Conservation (phyloP, 768 basidiomycete species). For the Termitomyces sp. region DNA sequence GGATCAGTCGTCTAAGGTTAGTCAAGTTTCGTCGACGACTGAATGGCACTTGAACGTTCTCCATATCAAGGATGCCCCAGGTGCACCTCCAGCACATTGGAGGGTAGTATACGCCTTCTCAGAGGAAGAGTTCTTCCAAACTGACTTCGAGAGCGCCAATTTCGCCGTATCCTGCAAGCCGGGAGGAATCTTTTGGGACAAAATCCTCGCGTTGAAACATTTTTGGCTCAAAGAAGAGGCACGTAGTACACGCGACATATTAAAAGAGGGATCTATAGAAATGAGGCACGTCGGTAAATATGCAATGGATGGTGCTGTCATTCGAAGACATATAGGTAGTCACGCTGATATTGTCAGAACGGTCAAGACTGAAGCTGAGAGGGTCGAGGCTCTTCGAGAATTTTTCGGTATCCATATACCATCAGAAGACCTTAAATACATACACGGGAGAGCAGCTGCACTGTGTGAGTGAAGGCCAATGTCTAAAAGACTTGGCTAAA, state of each 20-base stretch:
- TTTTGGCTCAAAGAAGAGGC: slow-evolving; percentile 6
- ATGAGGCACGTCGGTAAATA: slow-evolving; percentile 1
- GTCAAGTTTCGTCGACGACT: background rate
- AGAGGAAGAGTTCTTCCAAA: slow-evolving; percentile 7
- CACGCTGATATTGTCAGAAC: slow-evolving; percentile 4
- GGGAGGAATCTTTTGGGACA: slow-evolving; percentile 4
- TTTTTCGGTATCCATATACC: slow-evolving; percentile 9
- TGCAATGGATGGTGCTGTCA: slow-evolving; percentile 7
- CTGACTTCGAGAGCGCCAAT: slow-evolving; percentile 9
- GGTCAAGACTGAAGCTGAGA: slow-evolving; percentile 4
- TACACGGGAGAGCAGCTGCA: slow-evolving; percentile 36
- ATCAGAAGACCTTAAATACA: slow-evolving; percentile 2
- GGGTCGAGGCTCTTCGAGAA: slow-evolving; percentile 6
- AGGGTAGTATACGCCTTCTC: slow-evolving; percentile 9
- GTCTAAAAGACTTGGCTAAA: background rate
- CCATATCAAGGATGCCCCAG: slow-evolving; percentile 5
- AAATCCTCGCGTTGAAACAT: slow-evolving; percentile 7
- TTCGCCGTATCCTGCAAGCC: slow-evolving; percentile 4
- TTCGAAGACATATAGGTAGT: slow-evolving; percentile 8
- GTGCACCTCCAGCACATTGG: background rate
- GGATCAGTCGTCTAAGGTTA: background rate
- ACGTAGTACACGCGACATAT: background rate
- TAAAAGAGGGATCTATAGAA: background rate
- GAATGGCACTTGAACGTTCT: slow-evolving; percentile 10
- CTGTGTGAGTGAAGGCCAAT: background rate